phyloP scores from a whole-genome alignment of 768 basidiomycete genomes.

The Leccinum arenicola region DNA sequence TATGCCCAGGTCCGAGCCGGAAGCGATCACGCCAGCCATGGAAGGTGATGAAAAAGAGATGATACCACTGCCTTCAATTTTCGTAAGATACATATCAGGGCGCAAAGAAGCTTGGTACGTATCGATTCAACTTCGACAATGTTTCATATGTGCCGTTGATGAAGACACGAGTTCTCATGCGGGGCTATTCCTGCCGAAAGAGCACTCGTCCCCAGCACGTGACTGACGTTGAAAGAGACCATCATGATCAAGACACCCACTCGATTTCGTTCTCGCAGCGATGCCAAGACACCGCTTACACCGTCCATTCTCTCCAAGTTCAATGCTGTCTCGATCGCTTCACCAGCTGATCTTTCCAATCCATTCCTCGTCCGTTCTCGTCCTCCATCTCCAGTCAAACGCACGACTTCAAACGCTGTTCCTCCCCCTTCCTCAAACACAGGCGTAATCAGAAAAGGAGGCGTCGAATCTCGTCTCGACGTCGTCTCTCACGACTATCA shows the following conservation, averaged over 20 bases:
- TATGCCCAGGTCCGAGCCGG: too few species aligned
- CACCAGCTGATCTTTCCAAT: conserved; percentile 53
- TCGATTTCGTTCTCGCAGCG: conserved; percentile 46
- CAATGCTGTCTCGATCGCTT: conserved; percentile 35
- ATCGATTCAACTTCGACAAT: too few species aligned
- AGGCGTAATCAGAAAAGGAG: conserved; percentile 73
- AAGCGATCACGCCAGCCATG: too few species aligned
- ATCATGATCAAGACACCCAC: conserved; percentile 40
- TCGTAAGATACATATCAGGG: too few species aligned
- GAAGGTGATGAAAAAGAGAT: too few species aligned
- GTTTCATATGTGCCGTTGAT: too few species aligned
- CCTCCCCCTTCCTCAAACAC: conserved; percentile 60
- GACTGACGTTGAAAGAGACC: too few species aligned
- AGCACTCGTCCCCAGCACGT: too few species aligned
- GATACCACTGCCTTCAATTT: too few species aligned
- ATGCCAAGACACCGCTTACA: conserved; percentile 48
- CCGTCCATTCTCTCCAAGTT: conserved; percentile 41
- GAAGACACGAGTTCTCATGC: too few species aligned
- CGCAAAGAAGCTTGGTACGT: too few species aligned
- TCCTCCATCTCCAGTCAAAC: conserved; percentile 64
- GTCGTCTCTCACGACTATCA: conserved; percentile 77
- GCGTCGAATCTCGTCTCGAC: conserved; percentile 72
- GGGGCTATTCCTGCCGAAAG: too few species aligned
- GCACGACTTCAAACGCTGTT: conserved; percentile 47
- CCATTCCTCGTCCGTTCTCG: conserved; percentile 60